Conservation (phyloP, 108 stramenopile genomes). For the Cyclotella sp. region DNA sequence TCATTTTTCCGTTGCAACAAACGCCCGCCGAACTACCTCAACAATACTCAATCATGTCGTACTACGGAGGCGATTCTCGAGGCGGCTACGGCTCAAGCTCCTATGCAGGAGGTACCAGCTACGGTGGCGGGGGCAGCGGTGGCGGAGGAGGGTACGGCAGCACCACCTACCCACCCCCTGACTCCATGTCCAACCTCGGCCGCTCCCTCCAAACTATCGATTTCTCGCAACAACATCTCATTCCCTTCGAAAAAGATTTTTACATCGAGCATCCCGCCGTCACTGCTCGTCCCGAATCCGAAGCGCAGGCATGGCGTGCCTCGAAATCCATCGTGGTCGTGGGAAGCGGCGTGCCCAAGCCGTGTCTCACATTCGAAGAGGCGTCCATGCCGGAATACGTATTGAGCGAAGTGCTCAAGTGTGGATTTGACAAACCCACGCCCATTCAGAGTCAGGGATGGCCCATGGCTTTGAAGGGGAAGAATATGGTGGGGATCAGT, state of each 20-base stretch:
- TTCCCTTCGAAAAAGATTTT: constrained; percentile 97
- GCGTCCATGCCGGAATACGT: constrained; percentile 98
- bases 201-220: constrained; percentile 71
- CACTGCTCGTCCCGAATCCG: constrained; percentile 78
- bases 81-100: constrained; percentile 21
- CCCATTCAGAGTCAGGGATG: constrained; percentile 99
- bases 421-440: constrained; percentile 96
- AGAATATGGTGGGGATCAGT: constrained; percentile 97
- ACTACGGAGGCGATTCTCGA: constrained; percentile 8
- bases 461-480: constrained; percentile 99
- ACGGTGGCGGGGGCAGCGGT: constrained; percentile 3
- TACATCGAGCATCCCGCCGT: constrained; percentile 99
- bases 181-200: constrained; percentile 74
- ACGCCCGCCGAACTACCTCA: too few species aligned
- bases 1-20: too few species aligned
- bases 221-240: constrained; percentile 84
- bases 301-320: constrained; percentile 90
- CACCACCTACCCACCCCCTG: constrained; percentile 24
- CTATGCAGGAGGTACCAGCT: background rate
- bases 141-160: constrained; percentile 15
- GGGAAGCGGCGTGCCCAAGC: constrained; percentile 95
- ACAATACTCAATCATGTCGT: background rate
- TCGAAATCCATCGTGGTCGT: constrained; percentile 86
- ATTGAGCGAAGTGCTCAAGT: constrained; percentile 91
- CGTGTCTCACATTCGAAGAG: constrained; percentile 94